Conservation (phyloP, 129 eudicot species). For the Centrapalus pauciflorus region DNA sequence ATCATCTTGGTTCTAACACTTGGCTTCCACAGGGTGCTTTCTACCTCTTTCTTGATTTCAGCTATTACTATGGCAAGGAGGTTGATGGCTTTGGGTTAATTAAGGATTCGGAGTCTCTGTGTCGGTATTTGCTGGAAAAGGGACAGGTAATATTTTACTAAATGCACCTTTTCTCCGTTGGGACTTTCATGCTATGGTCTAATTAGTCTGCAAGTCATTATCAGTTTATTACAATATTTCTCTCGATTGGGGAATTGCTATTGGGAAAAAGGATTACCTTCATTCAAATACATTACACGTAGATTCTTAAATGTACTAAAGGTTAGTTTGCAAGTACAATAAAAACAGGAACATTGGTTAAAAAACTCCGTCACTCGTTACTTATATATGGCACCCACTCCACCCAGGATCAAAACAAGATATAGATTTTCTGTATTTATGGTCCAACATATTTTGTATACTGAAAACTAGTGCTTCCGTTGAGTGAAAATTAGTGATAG, state of each 20-base stretch:
- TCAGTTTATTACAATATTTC: neutral
- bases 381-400: no score
- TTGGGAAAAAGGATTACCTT: neutral
- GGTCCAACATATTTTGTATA: no score
- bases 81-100: conserved; percentile 81
- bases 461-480: no score
- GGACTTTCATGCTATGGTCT: neutral
- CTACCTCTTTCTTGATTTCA: conserved; percentile 91
- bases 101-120: conserved; percentile 76
- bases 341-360: no score
- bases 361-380: no score
- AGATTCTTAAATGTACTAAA: neutral
- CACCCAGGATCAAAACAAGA: no score
- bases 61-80: conserved; percentile 73
- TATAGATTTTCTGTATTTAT: no score
- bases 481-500: no score
- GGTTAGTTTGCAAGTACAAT: no score
- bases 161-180: neutral
- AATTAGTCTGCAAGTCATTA: neutral
- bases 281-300: neutral
- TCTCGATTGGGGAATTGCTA: neutral
- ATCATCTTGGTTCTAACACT: conserved; percentile 6
- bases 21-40: conserved; percentile 78
- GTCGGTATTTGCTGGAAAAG: conserved; percentile 84
- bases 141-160: conserved; percentile 59